Conservation (phyloP, 306 rosid species). For the Cucumis cinereus region DNA sequence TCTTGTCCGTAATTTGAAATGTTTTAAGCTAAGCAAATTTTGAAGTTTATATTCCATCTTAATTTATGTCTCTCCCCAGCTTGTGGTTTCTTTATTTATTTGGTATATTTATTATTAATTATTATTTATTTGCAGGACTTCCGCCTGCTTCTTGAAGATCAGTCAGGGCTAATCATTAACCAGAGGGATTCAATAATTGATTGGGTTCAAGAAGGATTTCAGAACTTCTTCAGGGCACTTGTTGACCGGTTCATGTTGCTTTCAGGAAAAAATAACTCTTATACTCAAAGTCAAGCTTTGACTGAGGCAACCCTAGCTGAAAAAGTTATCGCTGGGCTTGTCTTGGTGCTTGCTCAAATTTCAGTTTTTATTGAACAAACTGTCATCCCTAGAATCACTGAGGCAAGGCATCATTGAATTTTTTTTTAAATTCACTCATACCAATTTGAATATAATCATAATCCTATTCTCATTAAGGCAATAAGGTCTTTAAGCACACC, state of each 20-base stretch:
- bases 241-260: slow-evolving; percentile 51
- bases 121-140: slow-evolving; percentile 49
- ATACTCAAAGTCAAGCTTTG: slow-evolving; percentile 41
- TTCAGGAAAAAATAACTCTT: slow-evolving; percentile 50
- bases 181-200: slow-evolving; percentile 47
- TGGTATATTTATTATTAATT: neutral
- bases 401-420: slow-evolving; percentile 41
- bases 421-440: slow-evolving; percentile 9
- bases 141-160: slow-evolving; percentile 54
- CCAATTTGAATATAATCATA: neutral
- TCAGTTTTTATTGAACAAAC: slow-evolving; percentile 79
- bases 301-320: slow-evolving; percentile 51
- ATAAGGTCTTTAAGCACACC: neutral
- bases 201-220: slow-evolving; percentile 95
- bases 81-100: neutral
- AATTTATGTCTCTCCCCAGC: neutral
- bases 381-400: slow-evolving; percentile 77
- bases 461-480: slow-evolving; percentile 7
- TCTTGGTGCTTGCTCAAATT: slow-evolving; percentile 77
- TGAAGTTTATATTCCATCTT: neutral
- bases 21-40: neutral
- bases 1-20: neutral
- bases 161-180: slow-evolving; percentile 42
- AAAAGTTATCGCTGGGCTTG: slow-evolving; percentile 64
- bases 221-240: slow-evolving; percentile 63